Conservation (phyloP, 441 rosid species). For the Eutrema salsugineum region DNA sequence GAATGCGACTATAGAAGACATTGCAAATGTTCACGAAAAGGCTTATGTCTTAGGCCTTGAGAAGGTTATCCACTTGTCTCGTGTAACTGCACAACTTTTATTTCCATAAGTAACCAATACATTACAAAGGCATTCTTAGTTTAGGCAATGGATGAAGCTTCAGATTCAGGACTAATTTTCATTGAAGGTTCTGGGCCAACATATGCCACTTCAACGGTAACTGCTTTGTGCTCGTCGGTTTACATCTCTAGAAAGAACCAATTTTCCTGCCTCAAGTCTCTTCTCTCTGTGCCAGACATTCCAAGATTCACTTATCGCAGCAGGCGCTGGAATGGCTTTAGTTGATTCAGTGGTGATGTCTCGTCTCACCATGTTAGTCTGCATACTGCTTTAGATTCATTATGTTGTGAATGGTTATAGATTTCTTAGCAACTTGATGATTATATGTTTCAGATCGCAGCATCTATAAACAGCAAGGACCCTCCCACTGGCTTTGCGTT, state of each 20-base stretch:
- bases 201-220: constrained; percentile 84
- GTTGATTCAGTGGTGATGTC: constrained; percentile 98
- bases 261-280: neutral
- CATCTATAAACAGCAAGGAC: constrained; percentile 50
- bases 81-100: neutral
- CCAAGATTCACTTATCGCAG: constrained; percentile 84
- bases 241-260: neutral
- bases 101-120: neutral
- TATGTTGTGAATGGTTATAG: neutral
- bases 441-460: constrained; percentile 50
- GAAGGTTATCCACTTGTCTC: constrained; percentile 46
- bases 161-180: constrained; percentile 60
- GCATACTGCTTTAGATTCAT: constrained; percentile 6
- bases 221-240: neutral
- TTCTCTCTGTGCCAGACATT: constrained; percentile 54
- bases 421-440: neutral
- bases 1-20: constrained; percentile 75
- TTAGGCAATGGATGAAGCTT: constrained; percentile 86
- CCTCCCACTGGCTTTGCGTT: constrained; percentile 88
- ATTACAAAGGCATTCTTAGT: neutral
- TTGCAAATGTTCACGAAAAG: constrained; percentile 74
- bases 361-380: constrained; percentile 52
- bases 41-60: constrained; percentile 90
- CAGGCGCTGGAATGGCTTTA: constrained; percentile 91
- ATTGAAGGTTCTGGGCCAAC: constrained; percentile 95